These are phyloP conservation scores for Alternaria ethzedia DNA, from an alignment of 2,329 filamentous ascomycete genomes.

Conservation along the genomic window DNA sequence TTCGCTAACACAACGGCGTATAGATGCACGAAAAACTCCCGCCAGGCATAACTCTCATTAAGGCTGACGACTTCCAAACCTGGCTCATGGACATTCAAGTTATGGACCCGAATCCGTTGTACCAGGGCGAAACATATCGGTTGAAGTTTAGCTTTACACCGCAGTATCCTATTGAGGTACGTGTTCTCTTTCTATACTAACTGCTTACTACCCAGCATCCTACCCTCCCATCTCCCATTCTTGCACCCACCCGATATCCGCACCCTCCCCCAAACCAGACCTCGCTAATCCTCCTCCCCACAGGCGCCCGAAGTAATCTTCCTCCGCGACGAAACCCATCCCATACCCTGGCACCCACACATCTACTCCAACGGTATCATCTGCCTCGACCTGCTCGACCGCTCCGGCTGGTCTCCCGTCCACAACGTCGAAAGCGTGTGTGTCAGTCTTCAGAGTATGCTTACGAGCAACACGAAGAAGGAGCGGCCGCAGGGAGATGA, in stretches of 20 bases:
- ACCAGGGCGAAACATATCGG: slow-evolving; percentile 78
- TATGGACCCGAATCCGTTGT: slow-evolving; percentile 88
- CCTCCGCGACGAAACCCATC: slow-evolving; percentile 63
- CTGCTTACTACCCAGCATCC: background rate
- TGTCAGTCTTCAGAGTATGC: slow-evolving; percentile 97
- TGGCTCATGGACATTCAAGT: slow-evolving; percentile 94
- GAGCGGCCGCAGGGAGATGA: slow-evolving; percentile 90
- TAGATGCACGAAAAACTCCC: slow-evolving; percentile 65
- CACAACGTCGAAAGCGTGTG: slow-evolving; percentile 97
- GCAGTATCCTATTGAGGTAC: slow-evolving; percentile 82
- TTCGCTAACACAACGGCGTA: background rate
- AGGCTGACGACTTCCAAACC: slow-evolving; percentile 81
- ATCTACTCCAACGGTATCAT: slow-evolving; percentile 99
- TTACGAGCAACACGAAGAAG: slow-evolving; percentile 91
- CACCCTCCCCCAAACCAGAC: background rate
- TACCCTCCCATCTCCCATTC: background rate
- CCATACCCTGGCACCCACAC: slow-evolving; percentile 93
- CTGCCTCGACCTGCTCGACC: slow-evolving; percentile 88
- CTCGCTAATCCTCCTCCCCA: background rate
- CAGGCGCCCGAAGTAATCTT: slow-evolving; percentile 96
- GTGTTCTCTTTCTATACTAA: background rate
- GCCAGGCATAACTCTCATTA: slow-evolving; percentile 77
- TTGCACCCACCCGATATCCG: no score
- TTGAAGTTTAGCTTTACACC: slow-evolving; percentile 85
- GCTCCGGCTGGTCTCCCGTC: slow-evolving; percentile 91